Evolutionary conservation across 495 filamentous ascomycete genomes (phyloP).

Genomic region (Viridothelium virens): DNA sequence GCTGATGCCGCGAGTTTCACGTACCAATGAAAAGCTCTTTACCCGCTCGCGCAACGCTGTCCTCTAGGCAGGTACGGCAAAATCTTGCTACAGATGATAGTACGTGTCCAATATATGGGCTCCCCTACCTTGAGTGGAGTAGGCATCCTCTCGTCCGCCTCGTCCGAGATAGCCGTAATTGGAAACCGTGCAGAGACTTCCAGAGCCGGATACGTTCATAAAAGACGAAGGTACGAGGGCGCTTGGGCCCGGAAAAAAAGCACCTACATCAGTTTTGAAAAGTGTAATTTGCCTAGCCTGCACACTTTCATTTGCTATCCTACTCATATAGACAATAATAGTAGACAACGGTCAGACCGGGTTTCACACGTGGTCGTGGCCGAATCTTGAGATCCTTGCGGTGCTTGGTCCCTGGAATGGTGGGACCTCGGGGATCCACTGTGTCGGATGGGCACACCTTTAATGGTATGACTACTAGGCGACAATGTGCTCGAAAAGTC

Average conservation of each 20-base stretch:
- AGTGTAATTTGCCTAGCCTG: too few relatives aligned
- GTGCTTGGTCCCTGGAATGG: background rate
- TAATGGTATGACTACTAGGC: background rate
- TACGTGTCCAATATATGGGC: background rate
- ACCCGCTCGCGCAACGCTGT: background rate
- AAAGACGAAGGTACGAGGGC: too few relatives aligned
- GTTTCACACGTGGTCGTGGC: background rate
- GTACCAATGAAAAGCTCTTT: background rate
- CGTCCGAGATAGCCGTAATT: background rate
- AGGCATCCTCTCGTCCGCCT: background rate
- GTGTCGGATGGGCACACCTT: background rate
- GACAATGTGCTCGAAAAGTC: background rate
- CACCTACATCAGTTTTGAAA: too few relatives aligned
- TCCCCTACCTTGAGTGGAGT: too few relatives aligned
- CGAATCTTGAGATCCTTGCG: background rate
- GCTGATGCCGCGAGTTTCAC: background rate
- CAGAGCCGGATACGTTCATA: background rate
- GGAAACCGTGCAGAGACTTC: background rate
- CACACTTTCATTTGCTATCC: background rate
- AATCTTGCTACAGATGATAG: background rate
- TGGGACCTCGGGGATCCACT: background rate
- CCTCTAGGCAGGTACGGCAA: background rate
- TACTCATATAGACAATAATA: background rate
- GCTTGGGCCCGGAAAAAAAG: too few relatives aligned
- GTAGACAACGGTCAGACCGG: background rate